A percentile compares a stretch with the other conserved stretches of the same genome.
Conservation (phyloP, 495 filamentous ascomycete species). For the Trichoderma erinaceum region DNA sequence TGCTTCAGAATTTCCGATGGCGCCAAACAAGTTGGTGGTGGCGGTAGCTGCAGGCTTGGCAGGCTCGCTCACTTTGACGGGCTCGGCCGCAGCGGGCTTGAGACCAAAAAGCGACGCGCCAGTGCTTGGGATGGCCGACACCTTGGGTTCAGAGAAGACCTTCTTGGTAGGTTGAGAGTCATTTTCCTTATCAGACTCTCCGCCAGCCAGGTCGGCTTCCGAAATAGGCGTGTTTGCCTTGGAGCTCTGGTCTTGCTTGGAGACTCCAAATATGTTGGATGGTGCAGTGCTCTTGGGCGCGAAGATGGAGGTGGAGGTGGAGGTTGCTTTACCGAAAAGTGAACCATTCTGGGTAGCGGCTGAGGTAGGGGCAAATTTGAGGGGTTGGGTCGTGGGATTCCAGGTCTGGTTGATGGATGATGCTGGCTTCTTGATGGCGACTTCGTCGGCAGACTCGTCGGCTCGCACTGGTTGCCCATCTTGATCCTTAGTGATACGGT, state of each 20-base stretch:
- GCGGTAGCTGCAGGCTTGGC: constrained; percentile 12
- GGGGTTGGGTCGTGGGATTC: constrained; percentile 30
- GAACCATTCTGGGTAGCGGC: constrained; percentile 1
- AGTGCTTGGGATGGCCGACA: constrained; percentile 28
- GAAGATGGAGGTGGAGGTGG: constrained; percentile 6
- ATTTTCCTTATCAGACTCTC: constrained; percentile 19
- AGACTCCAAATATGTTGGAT: constrained; percentile 3
- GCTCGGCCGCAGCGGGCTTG: constrained; percentile 25
- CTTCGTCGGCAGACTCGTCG: constrained; percentile 13
- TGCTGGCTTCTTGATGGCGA: constrained; percentile 28
- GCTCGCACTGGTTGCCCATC: constrained; percentile 44
- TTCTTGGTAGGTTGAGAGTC: constrained; percentile 13
- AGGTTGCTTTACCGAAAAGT: not conserved
- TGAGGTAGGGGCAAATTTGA: constrained; percentile 28
- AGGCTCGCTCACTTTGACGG: constrained; percentile 16
- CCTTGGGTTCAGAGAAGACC: not conserved
- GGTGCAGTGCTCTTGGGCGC: constrained; percentile 15
- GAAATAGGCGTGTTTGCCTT: not conserved
- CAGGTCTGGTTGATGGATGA: constrained; percentile 44
- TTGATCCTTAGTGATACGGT: constrained; percentile 44
- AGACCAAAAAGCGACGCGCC: constrained; percentile 24
- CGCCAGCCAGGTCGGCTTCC: not conserved
- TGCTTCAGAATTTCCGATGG: not conserved
- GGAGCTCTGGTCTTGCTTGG: constrained; percentile 12
- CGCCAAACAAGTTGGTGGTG: constrained; percentile 6